Percentiles rank a stretch among this genome's conserved stretches.
Evolutionary conservation across 306 rosid species (phyloP).

Genomic region (Erythrophleum fordii): DNA sequence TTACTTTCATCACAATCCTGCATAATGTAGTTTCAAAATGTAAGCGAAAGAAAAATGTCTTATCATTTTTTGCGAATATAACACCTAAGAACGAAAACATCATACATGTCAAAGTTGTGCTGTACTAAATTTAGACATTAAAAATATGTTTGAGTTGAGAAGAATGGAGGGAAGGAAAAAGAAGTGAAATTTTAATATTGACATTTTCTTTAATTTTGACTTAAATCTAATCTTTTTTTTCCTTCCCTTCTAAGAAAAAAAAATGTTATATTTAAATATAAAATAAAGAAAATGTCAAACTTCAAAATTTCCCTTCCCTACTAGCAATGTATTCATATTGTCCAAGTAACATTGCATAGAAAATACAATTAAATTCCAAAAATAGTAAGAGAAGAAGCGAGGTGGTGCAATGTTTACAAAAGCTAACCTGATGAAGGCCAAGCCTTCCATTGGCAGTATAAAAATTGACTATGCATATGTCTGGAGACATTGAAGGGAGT

Average conservation of each 20-base stretch:
- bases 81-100: not conserved
- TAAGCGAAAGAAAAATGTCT: not conserved
- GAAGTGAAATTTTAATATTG: too few species aligned
- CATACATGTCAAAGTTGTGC: too few species aligned
- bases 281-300: too few species aligned
- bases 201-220: too few species aligned
- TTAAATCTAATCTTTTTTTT: too few species aligned
- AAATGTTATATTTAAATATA: too few species aligned
- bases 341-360: not conserved
- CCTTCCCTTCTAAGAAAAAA: too few species aligned
- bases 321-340: not conserved
- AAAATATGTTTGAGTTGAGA: too few species aligned
- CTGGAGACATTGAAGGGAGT: constrained; percentile 69
- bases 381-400: not conserved
- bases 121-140: too few species aligned
- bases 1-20: constrained; percentile 77
- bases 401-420: not conserved
- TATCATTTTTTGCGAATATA: not conserved
- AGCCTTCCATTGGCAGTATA: constrained; percentile 62
- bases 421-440: constrained; percentile 71
- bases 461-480: constrained; percentile 73
- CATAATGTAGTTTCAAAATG: not conserved
- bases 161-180: too few species aligned
- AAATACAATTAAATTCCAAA: not conserved
- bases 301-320: too few species aligned